These are phyloP conservation scores for Trifolium subterraneum DNA, from an alignment of 306 rosid genomes.

Conservation along the genomic window DNA sequence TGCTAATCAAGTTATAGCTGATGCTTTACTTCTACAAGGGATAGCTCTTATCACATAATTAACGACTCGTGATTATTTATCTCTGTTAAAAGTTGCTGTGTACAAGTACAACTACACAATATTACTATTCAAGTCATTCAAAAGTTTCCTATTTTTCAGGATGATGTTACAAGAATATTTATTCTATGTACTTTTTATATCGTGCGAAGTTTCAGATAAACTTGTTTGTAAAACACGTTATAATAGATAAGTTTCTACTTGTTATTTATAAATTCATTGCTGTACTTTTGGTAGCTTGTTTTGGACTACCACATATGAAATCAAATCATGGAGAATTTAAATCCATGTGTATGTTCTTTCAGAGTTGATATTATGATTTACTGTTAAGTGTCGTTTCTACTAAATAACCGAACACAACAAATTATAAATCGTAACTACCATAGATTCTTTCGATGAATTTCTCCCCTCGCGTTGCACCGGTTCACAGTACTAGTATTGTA, in stretches of 20 bases:
- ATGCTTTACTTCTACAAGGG: conserved; percentile 70
- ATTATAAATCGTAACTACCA: background rate
- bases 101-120: conserved; percentile 19
- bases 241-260: conserved; percentile 7
- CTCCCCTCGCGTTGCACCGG: background rate
- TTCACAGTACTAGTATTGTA: background rate
- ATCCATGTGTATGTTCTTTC: background rate
- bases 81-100: background rate
- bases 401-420: background rate
- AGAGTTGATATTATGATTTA: background rate
- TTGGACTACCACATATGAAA: conserved; percentile 24
- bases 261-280: conserved; percentile 8
- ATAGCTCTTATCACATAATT: conserved; percentile 59
- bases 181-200: conserved; percentile 33
- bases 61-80: conserved; percentile 40
- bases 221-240: conserved; percentile 34
- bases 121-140: conserved; percentile 39
- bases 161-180: conserved; percentile 24
- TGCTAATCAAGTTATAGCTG: conserved; percentile 89
- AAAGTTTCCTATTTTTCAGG: conserved; percentile 35
- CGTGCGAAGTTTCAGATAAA: conserved; percentile 28
- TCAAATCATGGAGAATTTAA: conserved; percentile 19
- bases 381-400: background rate
- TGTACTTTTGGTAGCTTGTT: conserved; percentile 19
- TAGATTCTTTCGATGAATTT: background rate